Evolutionary conservation across 2,329 filamentous ascomycete species (phyloP).

Genomic region (Colletotrichum abscissum): DNA sequence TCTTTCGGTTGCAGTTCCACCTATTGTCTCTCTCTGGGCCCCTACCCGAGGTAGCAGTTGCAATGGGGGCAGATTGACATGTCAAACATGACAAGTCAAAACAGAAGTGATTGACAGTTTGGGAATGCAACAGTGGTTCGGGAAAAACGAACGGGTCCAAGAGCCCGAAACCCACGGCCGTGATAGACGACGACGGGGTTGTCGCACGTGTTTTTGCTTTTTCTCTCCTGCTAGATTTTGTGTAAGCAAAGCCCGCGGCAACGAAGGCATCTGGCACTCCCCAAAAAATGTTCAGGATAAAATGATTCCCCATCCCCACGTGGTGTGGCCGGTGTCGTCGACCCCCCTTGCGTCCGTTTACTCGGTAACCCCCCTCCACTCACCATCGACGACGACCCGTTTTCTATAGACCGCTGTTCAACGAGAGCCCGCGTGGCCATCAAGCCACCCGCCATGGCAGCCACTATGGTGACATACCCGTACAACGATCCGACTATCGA

Average conservation of each 20-base stretch:
- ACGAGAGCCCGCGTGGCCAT: constrained; percentile 23
- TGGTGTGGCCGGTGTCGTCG: background rate
- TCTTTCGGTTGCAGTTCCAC: background rate
- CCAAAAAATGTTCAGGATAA: constrained; percentile 6
- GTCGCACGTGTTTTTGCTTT: constrained; percentile 5
- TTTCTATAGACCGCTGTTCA: background rate
- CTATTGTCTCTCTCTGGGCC: background rate
- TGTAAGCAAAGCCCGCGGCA: background rate
- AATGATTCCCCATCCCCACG: constrained; percentile 20
- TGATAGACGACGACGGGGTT: background rate
- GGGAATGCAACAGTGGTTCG: background rate
- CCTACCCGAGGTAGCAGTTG: constrained; percentile 7
- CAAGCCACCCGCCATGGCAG: constrained; percentile 19
- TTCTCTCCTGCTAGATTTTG: background rate
- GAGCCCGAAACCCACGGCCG: background rate
- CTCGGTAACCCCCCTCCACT: constrained; percentile 5
- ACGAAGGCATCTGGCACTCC: background rate
- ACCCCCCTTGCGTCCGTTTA: constrained; percentile 1
- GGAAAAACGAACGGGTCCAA: background rate
- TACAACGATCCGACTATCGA: constrained; percentile 27
- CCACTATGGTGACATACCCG: constrained; percentile 19
- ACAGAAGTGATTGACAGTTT: constrained; percentile 10
- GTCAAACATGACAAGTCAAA: constrained; percentile 17
- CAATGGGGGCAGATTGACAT: constrained; percentile 10
- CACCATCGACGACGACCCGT: background rate